These are phyloP conservation scores for Kodamaea nitidulidarum DNA, from an alignment of 805 yeast species.

Conservation along the genomic window DNA sequence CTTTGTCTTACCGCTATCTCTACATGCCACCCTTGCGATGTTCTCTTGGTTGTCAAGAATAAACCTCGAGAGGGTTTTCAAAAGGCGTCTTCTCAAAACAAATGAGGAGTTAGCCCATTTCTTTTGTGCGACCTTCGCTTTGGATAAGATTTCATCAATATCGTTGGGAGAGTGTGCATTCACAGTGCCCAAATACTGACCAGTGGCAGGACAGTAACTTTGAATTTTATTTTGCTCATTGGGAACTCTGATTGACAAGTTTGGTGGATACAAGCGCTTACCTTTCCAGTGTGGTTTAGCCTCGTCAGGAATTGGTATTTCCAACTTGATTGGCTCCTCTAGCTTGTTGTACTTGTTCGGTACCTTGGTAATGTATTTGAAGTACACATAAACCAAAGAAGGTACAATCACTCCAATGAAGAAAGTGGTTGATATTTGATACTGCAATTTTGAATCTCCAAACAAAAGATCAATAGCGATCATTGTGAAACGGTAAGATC, in stretches of 20 bases:
- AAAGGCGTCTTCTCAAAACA: slow-evolving; percentile 62
- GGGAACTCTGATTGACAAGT: slow-evolving; percentile 50
- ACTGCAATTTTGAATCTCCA: slow-evolving; percentile 41
- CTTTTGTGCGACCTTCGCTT: slow-evolving; percentile 52
- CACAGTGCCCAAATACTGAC: slow-evolving; percentile 77
- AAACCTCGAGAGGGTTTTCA: slow-evolving; percentile 66
- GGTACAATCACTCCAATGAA: slow-evolving; percentile 39
- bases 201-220: slow-evolving; percentile 94
- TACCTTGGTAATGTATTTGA: slow-evolving; percentile 31
- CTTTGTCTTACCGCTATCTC: slow-evolving; percentile 96
- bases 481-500: slow-evolving; percentile 17
- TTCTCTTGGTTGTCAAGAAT: slow-evolving; percentile 78
- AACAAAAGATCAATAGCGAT: slow-evolving; percentile 41
- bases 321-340: slow-evolving; percentile 46
- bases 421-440: slow-evolving; percentile 42
- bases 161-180: slow-evolving; percentile 61
- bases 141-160: slow-evolving; percentile 60
- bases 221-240: slow-evolving; percentile 69
- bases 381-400: slow-evolving; percentile 30
- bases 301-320: slow-evolving; percentile 63
- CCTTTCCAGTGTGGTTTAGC: slow-evolving; percentile 93
- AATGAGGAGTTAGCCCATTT: slow-evolving; percentile 52
- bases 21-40: slow-evolving; percentile 87
- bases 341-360: slow-evolving; percentile 40
- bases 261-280: slow-evolving; percentile 59